Conservation (phyloP, 805 yeast species). For the Candida mattraensis region DNA sequence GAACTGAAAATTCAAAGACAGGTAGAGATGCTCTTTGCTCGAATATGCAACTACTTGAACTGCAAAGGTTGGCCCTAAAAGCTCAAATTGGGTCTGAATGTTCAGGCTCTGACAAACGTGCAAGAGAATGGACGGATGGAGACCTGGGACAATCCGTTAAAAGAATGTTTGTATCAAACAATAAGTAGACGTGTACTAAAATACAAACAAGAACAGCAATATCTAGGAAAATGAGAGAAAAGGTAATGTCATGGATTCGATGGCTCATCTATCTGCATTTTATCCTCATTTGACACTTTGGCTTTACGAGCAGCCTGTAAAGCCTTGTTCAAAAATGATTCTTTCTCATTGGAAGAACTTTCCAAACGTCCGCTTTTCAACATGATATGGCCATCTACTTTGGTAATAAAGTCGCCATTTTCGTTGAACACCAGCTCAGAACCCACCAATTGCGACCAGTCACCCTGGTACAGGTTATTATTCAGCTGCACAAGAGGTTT, state of each 20-base stretch:
- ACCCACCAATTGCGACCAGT: slow-evolving; percentile 78
- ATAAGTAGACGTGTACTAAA: slow-evolving; percentile 1
- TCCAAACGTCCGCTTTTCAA: slow-evolving; percentile 33
- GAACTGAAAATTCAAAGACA: slow-evolving; percentile 8
- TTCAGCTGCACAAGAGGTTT: slow-evolving; percentile 60
- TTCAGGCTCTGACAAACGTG: slow-evolving; percentile 47
- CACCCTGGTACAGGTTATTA: slow-evolving; percentile 63
- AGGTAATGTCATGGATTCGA: too few relatives aligned
- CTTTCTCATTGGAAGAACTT: slow-evolving; percentile 20
- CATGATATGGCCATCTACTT: slow-evolving; percentile 31
- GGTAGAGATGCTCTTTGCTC: slow-evolving; percentile 17
- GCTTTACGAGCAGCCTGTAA: slow-evolving; percentile 21
- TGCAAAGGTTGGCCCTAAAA: slow-evolving; percentile 48
- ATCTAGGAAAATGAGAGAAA: too few relatives aligned
- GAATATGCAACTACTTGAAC: slow-evolving; percentile 39
- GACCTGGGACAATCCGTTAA: slow-evolving; percentile 50
- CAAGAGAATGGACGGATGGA: slow-evolving; percentile 58
- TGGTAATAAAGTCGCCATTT: slow-evolving; percentile 34
- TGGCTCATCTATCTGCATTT: slow-evolving; percentile 10
- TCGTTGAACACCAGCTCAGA: slow-evolving; percentile 51
- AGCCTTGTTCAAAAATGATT: slow-evolving; percentile 26
- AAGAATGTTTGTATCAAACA: slow-evolving; percentile 30
- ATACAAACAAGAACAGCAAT: slow-evolving; percentile 1
- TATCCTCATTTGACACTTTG: slow-evolving; percentile 3
- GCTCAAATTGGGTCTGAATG: slow-evolving; percentile 40